phyloP scores from a whole-genome alignment of 345 rosid genomes.

The Camelina neglecta region DNA sequence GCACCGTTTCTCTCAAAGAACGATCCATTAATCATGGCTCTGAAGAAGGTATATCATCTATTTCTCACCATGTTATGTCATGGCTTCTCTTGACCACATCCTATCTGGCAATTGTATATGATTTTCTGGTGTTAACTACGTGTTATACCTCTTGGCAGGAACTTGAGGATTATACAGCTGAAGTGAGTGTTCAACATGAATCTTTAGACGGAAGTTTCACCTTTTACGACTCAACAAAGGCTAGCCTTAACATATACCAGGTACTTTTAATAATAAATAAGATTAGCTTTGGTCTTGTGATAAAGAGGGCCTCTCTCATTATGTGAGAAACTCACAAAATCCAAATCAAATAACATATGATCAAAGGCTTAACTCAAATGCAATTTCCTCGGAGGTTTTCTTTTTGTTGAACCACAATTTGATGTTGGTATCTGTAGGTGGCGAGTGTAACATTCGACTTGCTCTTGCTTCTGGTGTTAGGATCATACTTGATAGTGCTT shows the following conservation, averaged over 20 bases:
- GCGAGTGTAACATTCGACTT: constrained; percentile 98
- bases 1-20: constrained; percentile 92
- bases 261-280: constrained; percentile 42
- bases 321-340: neutral
- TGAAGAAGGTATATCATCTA: constrained; percentile 64
- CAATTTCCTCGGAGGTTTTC: neutral
- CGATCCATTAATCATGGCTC: constrained; percentile 77
- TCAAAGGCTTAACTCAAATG: neutral
- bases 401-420: neutral
- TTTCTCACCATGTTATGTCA: neutral
- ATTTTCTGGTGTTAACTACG: constrained; percentile 30
- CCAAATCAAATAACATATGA: neutral
- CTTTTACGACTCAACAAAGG: constrained; percentile 81
- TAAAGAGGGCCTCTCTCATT: constrained; percentile 5
- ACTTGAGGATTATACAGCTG: constrained; percentile 75
- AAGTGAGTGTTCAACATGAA: constrained; percentile 82
- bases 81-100: neutral
- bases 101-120: neutral
- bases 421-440: constrained; percentile 62
- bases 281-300: neutral
- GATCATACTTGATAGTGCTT: constrained; percentile 86
- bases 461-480: constrained; percentile 86
- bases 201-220: constrained; percentile 82
- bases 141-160: constrained; percentile 59
- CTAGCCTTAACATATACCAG: constrained; percentile 89